Evolutionary conservation across 371 early-diverging fungal species (phyloP).

Genomic region (Mortierella sp.): DNA sequence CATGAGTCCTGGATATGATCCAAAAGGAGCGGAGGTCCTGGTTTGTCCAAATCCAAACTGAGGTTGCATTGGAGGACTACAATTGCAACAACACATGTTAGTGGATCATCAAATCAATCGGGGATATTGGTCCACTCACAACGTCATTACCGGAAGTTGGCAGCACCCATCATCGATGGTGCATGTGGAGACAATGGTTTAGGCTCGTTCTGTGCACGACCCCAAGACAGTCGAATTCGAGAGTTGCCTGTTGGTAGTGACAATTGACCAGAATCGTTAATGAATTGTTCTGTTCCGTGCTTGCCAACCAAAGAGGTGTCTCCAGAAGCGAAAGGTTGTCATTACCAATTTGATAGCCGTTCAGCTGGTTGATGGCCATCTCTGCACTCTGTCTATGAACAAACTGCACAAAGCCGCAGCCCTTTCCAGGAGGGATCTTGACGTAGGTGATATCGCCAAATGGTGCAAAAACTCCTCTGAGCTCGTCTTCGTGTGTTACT

Average conservation of each 20-base stretch:
- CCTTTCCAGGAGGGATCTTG: constrained; percentile 93
- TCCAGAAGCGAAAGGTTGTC: background rate
- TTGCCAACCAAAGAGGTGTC: background rate
- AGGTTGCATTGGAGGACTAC: constrained; percentile 26
- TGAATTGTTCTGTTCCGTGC: too few relatives aligned
- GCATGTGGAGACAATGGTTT: constrained; percentile 47
- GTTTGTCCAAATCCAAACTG: constrained; percentile 31
- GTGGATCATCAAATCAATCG: too few relatives aligned
- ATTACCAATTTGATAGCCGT: constrained; percentile 84
- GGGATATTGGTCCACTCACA: too few relatives aligned
- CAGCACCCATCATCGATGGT: constrained; percentile 32
- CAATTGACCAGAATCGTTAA: constrained; percentile 5
- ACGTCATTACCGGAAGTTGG: constrained; percentile 44
- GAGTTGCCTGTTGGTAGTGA: constrained; percentile 62
- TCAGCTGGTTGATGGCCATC: constrained; percentile 87
- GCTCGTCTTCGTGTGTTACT: constrained; percentile 84
- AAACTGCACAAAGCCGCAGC: constrained; percentile 96
- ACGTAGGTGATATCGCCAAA: constrained; percentile 92
- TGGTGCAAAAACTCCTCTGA: constrained; percentile 77
- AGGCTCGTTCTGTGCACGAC: constrained; percentile 77
- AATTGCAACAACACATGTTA: background rate
- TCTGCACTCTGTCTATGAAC: constrained; percentile 86
- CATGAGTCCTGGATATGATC: constrained; percentile 20
- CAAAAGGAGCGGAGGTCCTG: constrained; percentile 24
- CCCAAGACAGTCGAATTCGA: constrained; percentile 93